Evolutionary conservation across 371 early-diverging fungal species (phyloP).

Genomic region (Apophysomyces sp.): DNA sequence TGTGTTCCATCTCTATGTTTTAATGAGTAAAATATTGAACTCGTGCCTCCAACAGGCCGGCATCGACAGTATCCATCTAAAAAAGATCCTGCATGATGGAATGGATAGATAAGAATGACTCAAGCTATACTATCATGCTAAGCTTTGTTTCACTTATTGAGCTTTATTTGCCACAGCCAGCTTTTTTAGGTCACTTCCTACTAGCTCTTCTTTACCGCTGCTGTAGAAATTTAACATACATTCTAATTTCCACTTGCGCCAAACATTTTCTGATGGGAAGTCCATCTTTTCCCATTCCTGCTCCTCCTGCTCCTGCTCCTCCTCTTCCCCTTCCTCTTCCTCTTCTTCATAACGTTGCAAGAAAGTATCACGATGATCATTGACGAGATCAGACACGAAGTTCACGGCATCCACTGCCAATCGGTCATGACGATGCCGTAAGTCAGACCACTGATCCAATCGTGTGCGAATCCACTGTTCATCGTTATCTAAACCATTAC

Average conservation of each 20-base stretch:
- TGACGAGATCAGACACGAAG: conserved; percentile 29
- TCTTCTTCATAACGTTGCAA: conserved; percentile 30
- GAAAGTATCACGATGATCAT: conserved; percentile 35
- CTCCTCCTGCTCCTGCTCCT: conserved; percentile 16
- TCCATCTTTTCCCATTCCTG: conserved; percentile 47
- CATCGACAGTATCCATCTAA: too few species aligned
- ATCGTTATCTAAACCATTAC: conserved; percentile 21
- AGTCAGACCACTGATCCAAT: conserved; percentile 32
- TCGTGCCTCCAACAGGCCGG: too few species aligned
- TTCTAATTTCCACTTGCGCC: conserved; percentile 50
- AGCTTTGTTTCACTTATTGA: not conserved
- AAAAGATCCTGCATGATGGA: too few species aligned
- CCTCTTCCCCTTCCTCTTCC: conserved; percentile 24
- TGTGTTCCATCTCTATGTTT: too few species aligned
- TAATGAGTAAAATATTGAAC: too few species aligned
- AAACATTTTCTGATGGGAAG: conserved; percentile 38
- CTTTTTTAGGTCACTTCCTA: conserved; percentile 47
- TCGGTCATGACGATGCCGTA: conserved; percentile 40
- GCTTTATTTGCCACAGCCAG: conserved; percentile 18
- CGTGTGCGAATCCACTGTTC: conserved; percentile 31
- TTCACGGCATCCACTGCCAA: conserved; percentile 33
- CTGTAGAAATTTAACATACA: conserved; percentile 49
- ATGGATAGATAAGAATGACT: too few species aligned
- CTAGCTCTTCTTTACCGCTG: conserved; percentile 43
- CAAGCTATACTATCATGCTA: too few species aligned